Evolutionary conservation across 495 filamentous ascomycete species (phyloP).

Genomic region (Collariella sp.): DNA sequence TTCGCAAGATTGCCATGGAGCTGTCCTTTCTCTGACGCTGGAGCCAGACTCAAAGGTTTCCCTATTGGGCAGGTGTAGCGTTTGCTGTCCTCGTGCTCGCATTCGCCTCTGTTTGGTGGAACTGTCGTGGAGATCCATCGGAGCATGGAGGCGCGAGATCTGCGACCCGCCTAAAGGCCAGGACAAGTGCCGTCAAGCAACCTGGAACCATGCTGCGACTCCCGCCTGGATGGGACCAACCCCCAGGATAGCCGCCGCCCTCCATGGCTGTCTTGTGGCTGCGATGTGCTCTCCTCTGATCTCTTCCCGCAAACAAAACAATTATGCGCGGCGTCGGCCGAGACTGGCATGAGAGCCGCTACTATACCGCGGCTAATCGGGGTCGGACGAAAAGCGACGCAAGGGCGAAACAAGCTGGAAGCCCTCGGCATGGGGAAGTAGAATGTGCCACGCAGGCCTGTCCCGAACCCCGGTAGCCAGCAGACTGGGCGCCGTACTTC

Average conservation of each 20-base stretch:
- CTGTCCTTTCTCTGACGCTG: too few species aligned
- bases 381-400: background rate
- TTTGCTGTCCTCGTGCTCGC: background rate
- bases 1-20: too few species aligned
- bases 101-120: background rate
- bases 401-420: background rate
- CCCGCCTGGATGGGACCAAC: background rate
- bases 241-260: background rate
- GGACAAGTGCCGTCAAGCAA: background rate
- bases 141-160: background rate
- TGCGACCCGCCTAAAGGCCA: background rate
- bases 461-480: conserved; percentile 6
- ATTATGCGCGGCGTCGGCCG: background rate
- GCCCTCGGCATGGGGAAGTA: background rate
- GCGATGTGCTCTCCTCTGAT: background rate
- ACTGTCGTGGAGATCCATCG: background rate
- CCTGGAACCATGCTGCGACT: too few species aligned
- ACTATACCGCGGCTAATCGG: background rate
- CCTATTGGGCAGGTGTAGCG: background rate
- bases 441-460: conserved; percentile 10
- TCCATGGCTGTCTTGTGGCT: background rate
- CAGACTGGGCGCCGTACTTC: conserved; percentile 3
- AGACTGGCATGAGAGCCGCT: background rate
- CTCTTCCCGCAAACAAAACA: background rate
- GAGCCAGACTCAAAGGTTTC: background rate